Evolutionary conservation across 192 early-diverging fungal genomes (phyloP), one percentile per base, ranked within the genome.

Genomic region (Mortierella hygrophila): DNA sequence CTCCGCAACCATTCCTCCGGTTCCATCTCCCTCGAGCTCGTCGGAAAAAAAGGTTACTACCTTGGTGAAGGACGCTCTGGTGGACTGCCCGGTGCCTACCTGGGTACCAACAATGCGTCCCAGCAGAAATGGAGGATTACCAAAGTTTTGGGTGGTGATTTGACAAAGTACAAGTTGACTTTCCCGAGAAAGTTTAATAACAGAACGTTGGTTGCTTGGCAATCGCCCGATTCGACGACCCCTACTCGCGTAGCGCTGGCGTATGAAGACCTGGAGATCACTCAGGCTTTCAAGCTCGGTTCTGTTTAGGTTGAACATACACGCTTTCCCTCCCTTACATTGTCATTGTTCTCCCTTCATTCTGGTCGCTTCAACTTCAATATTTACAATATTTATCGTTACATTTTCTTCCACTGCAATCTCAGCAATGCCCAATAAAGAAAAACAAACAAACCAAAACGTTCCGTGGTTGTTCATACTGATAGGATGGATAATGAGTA

Each of bases 91-190:
- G 81, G 81, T 42, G 68, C 81, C 18, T 46, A 76, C 18, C 3
- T 82, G 5, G 81, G 81, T n/a, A 69, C 76, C 10, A 82, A 75
- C 73, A 76, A n/a, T 37, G 76, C 68, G 3, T 11, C 7, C 26
- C 57, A 60, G 2, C 80, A 69, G 38, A 81, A 75, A 44, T 81
- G 72, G 72, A 69, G 70, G 37, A 75, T 81, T 44, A 32, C n/a
- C 3, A 9, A 26, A 11, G 60, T 65, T 23, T 65, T 65, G 29
- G 60, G 60, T 13, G 60, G 60, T 32, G 60, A 65, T 32, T 15
- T 65, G n/a, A 65, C 60, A 32, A 65, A 65, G 60, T 65, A 65
- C 29, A 26, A 65, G 26, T 29, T 65, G 11, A 65, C 60, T 13
- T 72, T 26, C 71, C 71, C 44, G 7, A 11, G 5, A 26, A 72